Base-by-base conservation (phyloP, 179 eudicot genomes). In the Spinacia oleracea region DNA sequence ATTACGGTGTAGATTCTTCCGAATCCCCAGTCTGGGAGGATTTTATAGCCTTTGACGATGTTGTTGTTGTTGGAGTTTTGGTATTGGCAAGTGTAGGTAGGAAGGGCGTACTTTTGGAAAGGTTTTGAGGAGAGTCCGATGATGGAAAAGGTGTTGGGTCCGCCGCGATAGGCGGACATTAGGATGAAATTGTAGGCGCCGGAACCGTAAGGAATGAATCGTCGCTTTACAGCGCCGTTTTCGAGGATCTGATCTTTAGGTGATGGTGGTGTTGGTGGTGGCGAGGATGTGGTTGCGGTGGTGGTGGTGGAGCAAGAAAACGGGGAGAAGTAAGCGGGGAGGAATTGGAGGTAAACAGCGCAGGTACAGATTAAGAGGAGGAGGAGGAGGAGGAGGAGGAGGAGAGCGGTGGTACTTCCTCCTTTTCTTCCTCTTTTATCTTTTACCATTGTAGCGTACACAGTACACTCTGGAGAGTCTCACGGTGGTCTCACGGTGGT, bases 1-100 rank as follows among this genome's bases (percentile, higher is more conserved):
- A 87, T 87, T 10, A 90, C 93, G 0, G 91, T 87, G 87, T 90
- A 90, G 21, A 90, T 88, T 1, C 90, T 79, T 12, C 92, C 93
- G 81, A 89, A 90, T 11, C 91, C 91, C 89, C 91, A 90, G 38
- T 90, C 93, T 5, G 93, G 90, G 21, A 90, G 86, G 70, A 85
- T 83, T 16, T 85, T 86, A 45, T 67, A 62, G 31, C 90, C 85
- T 72, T 89, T 83, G 58, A 4, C 77, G 55, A 46, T 8, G 34
- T 40, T 73, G 32, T 56, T 77, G 32, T 69, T 79, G 63, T 48
- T 50, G 5, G 23, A n/a, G 27, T 48, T 29, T 29, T 71, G 21
- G 85, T 89, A 90, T 80, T 85, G 84, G 65, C 93, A 89, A 25
- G 73, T 71, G 78, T 82, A 81, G 70, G 81, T 72, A 6, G 84